phyloP scores from a whole-genome alignment of 441 rosid species.

The Corymbia calophylla region DNA sequence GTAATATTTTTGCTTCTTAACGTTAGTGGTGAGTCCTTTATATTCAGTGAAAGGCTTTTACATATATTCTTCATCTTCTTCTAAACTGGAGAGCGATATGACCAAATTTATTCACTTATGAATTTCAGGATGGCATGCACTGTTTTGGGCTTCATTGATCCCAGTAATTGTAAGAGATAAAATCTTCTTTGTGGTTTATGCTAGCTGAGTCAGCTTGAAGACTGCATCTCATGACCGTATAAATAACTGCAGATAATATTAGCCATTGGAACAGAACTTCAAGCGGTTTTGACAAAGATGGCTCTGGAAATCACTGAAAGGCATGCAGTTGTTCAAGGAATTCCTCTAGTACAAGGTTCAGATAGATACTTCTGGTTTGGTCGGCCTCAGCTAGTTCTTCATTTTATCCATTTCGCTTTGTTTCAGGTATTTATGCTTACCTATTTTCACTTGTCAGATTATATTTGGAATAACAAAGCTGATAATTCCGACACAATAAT shows the following conservation, averaged over 20 bases:
- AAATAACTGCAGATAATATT: constrained; percentile 54
- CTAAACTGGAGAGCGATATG: not conserved
- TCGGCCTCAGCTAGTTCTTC: constrained; percentile 68
- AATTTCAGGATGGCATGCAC: constrained; percentile 62
- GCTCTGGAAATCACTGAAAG: constrained; percentile 76
- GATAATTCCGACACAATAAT: not conserved
- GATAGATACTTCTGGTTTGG: constrained; percentile 87
- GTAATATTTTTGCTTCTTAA: constrained; percentile 74
- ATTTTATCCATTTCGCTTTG: constrained; percentile 82
- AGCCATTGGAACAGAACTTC: constrained; percentile 86
- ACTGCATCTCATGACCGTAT: not conserved
- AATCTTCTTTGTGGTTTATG: not conserved
- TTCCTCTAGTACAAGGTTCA: constrained; percentile 88
- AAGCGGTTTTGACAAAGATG: constrained; percentile 78
- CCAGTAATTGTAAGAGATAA: constrained; percentile 64
- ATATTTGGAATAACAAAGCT: not conserved
- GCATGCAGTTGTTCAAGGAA: constrained; percentile 94
- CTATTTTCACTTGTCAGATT: not conserved
- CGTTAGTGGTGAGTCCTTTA: constrained; percentile 51
- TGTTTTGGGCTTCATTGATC: constrained; percentile 52
- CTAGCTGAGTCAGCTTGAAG: not conserved
- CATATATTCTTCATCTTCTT: not conserved
- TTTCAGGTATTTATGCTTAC: constrained; percentile 50
- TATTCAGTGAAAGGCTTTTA: not conserved
- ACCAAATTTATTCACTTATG: not conserved